Evolutionary conservation across 176 grass and related monocot species (phyloP), one percentile per base, ranked within the genome.

Genomic region (Stipa capillata): DNA sequence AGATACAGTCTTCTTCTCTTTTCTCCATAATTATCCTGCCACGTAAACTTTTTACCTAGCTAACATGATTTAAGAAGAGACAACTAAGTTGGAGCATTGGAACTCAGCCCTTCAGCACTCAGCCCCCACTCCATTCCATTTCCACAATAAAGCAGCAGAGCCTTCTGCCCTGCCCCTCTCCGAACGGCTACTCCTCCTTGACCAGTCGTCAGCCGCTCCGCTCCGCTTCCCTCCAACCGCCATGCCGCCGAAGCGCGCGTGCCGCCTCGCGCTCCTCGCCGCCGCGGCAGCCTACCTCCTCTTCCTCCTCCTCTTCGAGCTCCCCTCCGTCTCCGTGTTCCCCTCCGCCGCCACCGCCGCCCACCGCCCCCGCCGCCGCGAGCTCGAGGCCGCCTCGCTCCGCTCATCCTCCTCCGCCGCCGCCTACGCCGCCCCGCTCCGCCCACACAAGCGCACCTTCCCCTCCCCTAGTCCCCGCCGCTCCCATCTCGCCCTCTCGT

Each of bases 241-340:
- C n/a, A 87, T 87, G 85, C 62, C 85, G 85, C 70, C 78, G 3
- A 87, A 87, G 78, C 85, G 85, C 20, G 72, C 71, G 51, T 82
- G 85, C 78, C 72, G 78, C 41, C 41, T 69, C 14, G 85, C 72
- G 41, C 72, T 87, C 24, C 85, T 87, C 20, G 85, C 78, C 32
- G 76, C 76, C 7, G 85, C 70, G 29, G 77, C 78, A 11, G 78
- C 72, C 5, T 87, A 87, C 79, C 72, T 87, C 42, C 52, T 61
- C 72, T 87, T 82, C 85, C 85, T 87, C 41, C 72, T 87, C 62
- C 63, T 87, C 61, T 81, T 87, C 78, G 85, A 87, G 85, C 79
- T 87, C 1, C 85, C 85, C 36, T 57, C 85, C 73, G 13, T 87
- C 65, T 51, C 73, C 79, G 7, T 71, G 73, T 44, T 72, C 72